phyloP scores from a whole-genome alignment of 73 alveolate genomes.

The Tetrahymena malaccensis region DNA sequence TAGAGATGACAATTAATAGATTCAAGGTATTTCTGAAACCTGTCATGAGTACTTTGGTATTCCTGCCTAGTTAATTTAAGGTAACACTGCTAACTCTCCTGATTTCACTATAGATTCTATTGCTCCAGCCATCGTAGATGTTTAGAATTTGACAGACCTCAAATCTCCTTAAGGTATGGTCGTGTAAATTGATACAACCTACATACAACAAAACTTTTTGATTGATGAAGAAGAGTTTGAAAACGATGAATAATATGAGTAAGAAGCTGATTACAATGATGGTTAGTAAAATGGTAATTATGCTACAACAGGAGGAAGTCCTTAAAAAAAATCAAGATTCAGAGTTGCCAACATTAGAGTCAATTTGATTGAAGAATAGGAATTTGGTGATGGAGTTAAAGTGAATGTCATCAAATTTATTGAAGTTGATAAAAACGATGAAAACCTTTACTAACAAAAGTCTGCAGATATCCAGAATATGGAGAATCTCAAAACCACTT shows the following conservation, averaged over 20 bases:
- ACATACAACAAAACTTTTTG: constrained; percentile 17
- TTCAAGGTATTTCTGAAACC: constrained; percentile 24
- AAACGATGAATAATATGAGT: constrained; percentile 22
- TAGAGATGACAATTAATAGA: not conserved
- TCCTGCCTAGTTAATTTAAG: constrained; percentile 33
- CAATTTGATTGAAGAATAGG: constrained; percentile 9
- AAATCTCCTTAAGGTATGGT: constrained; percentile 18
- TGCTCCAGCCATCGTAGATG: constrained; percentile 29
- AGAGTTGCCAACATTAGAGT: constrained; percentile 6
- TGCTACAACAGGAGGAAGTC: not conserved
- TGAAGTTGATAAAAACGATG: constrained; percentile 15
- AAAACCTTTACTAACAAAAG: constrained; percentile 14
- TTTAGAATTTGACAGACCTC: constrained; percentile 11
- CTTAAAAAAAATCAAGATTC: constrained; percentile 13
- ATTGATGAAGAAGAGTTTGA: constrained; percentile 38
- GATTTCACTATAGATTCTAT: constrained; percentile 41
- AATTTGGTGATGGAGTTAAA: constrained; percentile 11
- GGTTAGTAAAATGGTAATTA: constrained; percentile 1
- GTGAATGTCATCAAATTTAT: not conserved
- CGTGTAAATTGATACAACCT: constrained; percentile 22
- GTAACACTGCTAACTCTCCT: constrained; percentile 29
- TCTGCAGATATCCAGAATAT: constrained; percentile 28
- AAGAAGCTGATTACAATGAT: constrained; percentile 27
- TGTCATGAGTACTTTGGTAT: constrained; percentile 34
- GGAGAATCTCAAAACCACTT: constrained; percentile 15